phyloP scores from a whole-genome alignment of 345 rosid species.

The Laguncularia racemosa region DNA sequence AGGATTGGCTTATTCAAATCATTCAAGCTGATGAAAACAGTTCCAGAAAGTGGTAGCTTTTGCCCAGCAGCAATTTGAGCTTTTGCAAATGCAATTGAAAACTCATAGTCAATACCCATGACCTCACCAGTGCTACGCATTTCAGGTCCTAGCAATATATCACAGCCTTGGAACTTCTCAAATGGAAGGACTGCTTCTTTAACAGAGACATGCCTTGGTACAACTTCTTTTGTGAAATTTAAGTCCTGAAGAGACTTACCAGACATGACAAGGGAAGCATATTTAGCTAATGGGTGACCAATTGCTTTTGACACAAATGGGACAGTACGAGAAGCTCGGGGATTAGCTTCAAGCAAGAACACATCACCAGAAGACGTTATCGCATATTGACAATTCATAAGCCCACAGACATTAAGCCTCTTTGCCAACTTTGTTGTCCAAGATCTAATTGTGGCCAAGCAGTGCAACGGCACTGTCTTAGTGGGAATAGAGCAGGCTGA shows the following conservation, averaged over 20 bases:
- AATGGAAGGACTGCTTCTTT: constrained; percentile 98
- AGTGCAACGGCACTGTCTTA: constrained; percentile 59
- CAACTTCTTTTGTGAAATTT: constrained; percentile 65
- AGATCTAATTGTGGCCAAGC: constrained; percentile 64
- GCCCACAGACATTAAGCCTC: constrained; percentile 82
- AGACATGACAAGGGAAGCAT: constrained; percentile 90
- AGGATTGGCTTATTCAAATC: constrained; percentile 81
- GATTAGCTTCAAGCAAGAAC: constrained; percentile 94
- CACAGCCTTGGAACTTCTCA: constrained; percentile 92
- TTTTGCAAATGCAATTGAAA: constrained; percentile 76
- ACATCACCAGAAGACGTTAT: constrained; percentile 75
- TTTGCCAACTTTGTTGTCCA: constrained; percentile 80
- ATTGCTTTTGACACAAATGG: constrained; percentile 98
- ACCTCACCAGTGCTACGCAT: constrained; percentile 98
- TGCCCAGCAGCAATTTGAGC: constrained; percentile 95
- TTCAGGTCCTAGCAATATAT: constrained; percentile 89
- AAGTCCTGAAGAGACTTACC: constrained; percentile 73
- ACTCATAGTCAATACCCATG: constrained; percentile 77
- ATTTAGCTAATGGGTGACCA: constrained; percentile 91
- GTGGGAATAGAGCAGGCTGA: constrained; percentile 95
- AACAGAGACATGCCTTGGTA: constrained; percentile 74
- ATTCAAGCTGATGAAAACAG: constrained; percentile 86
- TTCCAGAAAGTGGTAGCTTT: constrained; percentile 75
- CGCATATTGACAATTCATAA: constrained; percentile 95
- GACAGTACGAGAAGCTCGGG: constrained; percentile 94